These are phyloP conservation scores for Rhodotorula paludigena DNA, from an alignment of 768 basidiomycete genomes.

Conservation along the genomic window DNA sequence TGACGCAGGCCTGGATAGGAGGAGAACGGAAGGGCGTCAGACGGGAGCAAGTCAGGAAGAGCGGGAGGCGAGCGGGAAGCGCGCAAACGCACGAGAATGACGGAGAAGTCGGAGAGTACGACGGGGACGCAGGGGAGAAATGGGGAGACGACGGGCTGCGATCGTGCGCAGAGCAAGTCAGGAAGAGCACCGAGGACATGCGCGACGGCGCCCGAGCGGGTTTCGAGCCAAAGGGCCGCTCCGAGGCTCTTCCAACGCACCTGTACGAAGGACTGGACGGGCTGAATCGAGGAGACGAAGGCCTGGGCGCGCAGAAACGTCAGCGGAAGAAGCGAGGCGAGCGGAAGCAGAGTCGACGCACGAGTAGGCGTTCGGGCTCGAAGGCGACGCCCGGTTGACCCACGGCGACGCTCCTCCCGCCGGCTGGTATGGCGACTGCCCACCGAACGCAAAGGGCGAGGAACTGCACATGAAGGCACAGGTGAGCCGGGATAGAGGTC, in stretches of 20 bases:
- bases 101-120: slow-evolving; percentile 71
- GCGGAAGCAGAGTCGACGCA: slow-evolving; percentile 33
- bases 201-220: too few species aligned
- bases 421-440: slow-evolving; percentile 82
- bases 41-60: slow-evolving; percentile 43
- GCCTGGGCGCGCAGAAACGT: background rate
- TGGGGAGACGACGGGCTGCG: too few species aligned
- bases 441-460: slow-evolving; percentile 19
- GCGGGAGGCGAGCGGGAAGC: slow-evolving; percentile 49
- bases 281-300: background rate
- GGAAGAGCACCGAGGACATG: too few species aligned
- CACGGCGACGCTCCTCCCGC: slow-evolving; percentile 49
- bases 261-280: background rate
- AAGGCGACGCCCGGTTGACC: slow-evolving; percentile 41
- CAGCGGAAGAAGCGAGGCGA: slow-evolving; percentile 12
- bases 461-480: background rate
- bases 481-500: too few species aligned
- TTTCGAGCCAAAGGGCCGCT: too few species aligned
- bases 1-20: background rate
- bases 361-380: slow-evolving; percentile 9
- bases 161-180: too few species aligned
- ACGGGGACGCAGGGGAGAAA: background rate
- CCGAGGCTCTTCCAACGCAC: background rate
- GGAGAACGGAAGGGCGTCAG: background rate
- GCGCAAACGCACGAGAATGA: slow-evolving; percentile 56